Percentiles rank a stretch among this genome's conserved stretches.
phyloP scores from a whole-genome alignment of 208 protist species.

The Trypanosoma cruzi region DNA sequence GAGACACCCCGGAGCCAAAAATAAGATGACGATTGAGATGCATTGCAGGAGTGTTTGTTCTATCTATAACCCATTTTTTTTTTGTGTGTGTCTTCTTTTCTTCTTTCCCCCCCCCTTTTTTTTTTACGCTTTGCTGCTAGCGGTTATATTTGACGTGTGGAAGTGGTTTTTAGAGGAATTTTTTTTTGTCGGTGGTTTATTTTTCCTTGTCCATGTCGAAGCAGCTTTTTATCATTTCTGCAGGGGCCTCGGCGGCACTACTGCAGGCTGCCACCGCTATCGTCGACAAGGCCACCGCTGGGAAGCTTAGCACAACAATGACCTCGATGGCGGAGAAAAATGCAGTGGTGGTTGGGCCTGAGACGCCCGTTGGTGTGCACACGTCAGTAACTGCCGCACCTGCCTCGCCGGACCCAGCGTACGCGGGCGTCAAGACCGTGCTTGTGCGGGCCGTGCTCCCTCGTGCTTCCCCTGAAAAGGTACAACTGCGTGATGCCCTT shows the following conservation, averaged over 20 bases:
- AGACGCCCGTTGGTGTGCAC: conserved; percentile 59
- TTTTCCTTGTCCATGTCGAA: conserved; percentile 54
- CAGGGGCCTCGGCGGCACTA: conserved; percentile 60
- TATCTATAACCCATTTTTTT: conserved; percentile 11
- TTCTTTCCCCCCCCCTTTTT: not conserved
- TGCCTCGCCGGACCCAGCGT: conserved; percentile 27
- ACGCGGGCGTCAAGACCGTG: conserved; percentile 58
- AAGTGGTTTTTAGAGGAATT: not conserved
- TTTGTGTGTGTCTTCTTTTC: conserved; percentile 16
- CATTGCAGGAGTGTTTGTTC: conserved; percentile 6
- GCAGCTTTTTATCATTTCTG: conserved; percentile 57
- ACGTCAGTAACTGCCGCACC: conserved; percentile 53
- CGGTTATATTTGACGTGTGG: not conserved
- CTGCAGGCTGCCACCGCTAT: conserved; percentile 62
- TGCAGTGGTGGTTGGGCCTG: conserved; percentile 67
- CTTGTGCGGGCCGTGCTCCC: conserved; percentile 80
- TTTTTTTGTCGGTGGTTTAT: conserved; percentile 11
- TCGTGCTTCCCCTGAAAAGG: conserved; percentile 37
- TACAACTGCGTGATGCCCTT: conserved; percentile 78
- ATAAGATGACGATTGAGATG: too few relatives aligned
- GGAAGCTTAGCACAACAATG: conserved; percentile 44
- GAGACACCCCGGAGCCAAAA: too few relatives aligned
- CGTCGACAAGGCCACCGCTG: conserved; percentile 58
- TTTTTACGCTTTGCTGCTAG: conserved; percentile 3
- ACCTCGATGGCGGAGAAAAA: conserved; percentile 44